Conservation (phyloP, 2,329 filamentous ascomycete genomes). For the Venturia pyrina region DNA sequence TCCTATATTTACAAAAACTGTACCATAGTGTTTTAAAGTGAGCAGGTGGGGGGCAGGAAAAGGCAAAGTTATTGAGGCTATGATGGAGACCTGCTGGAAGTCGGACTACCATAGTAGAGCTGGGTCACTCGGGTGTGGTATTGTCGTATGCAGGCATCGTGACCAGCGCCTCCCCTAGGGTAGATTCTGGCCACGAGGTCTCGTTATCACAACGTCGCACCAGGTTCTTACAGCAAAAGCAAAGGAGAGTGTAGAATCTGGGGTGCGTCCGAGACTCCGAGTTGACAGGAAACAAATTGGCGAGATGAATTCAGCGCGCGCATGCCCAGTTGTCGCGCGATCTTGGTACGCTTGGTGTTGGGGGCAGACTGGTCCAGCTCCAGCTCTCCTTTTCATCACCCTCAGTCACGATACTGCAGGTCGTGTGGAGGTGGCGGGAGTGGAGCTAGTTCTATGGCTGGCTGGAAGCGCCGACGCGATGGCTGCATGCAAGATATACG, state of each 20-base stretch:
- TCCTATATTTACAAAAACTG: neutral
- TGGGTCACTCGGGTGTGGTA: neutral
- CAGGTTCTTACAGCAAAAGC: neutral
- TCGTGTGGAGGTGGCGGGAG: neutral
- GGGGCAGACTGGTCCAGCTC: neutral
- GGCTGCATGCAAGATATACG: neutral
- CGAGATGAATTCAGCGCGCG: neutral
- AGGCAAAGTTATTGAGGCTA: neutral
- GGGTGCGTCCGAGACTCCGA: neutral
- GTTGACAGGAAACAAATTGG: neutral
- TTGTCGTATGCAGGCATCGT: neutral
- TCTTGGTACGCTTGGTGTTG: neutral
- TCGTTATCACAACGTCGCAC: neutral
- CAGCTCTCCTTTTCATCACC: conserved; percentile 16
- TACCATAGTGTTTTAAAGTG: neutral
- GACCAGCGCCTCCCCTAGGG: conserved; percentile 4
- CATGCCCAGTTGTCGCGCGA: neutral
- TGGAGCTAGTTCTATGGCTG: neutral
- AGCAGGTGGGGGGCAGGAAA: neutral
- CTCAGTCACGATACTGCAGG: conserved; percentile 1
- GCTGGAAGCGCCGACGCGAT: neutral
- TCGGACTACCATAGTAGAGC: too few species aligned
- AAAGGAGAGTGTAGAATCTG: neutral
- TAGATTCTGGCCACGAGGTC: neutral
- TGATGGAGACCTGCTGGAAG: neutral